Conservation (phyloP, 2,329 filamentous ascomycete species). For the Rhytidhysteron rufulum region DNA sequence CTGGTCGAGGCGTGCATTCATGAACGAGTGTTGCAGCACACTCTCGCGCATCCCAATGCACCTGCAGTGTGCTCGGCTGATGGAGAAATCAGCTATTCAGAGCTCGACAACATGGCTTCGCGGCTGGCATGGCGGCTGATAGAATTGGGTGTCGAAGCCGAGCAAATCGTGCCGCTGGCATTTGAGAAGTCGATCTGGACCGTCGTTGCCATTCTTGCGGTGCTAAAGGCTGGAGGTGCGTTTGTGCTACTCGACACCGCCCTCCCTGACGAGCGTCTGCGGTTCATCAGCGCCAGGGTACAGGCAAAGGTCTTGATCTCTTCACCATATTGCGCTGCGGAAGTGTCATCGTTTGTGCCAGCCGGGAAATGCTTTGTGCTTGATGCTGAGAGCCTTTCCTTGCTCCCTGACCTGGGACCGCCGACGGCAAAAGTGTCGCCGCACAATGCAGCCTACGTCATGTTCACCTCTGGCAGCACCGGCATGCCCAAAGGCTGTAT, state of each 20-base stretch:
- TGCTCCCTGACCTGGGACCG: neutral
- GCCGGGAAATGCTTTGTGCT: neutral
- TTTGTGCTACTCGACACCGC: slow-evolving; percentile 4
- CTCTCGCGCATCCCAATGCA: slow-evolving; percentile 1
- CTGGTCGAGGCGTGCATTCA: too few species aligned
- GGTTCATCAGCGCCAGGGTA: neutral
- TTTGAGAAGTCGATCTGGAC: slow-evolving; percentile 14
- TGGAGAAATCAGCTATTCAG: slow-evolving; percentile 8
- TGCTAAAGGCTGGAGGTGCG: slow-evolving; percentile 13
- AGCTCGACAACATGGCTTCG: slow-evolving; percentile 4
- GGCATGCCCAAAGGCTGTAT: slow-evolving; percentile 19
- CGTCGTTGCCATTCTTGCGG: slow-evolving; percentile 10
- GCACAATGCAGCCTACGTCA: slow-evolving; percentile 1
- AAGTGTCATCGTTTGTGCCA: neutral
- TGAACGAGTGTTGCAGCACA: too few species aligned
- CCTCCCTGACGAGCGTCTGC: slow-evolving; percentile 1
- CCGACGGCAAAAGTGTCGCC: neutral
- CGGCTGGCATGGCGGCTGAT: neutral
- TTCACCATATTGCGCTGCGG: too few species aligned
- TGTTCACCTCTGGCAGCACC: slow-evolving; percentile 20
- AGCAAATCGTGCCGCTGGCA: slow-evolving; percentile 19
- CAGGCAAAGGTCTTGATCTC: neutral
- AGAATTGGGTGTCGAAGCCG: neutral
- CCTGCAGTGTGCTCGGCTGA: slow-evolving; percentile 11
- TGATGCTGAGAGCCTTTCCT: neutral